Evolutionary conservation across 106 monocot genomes (phyloP).

Genomic region (Acanthochlamys bracteata): DNA sequence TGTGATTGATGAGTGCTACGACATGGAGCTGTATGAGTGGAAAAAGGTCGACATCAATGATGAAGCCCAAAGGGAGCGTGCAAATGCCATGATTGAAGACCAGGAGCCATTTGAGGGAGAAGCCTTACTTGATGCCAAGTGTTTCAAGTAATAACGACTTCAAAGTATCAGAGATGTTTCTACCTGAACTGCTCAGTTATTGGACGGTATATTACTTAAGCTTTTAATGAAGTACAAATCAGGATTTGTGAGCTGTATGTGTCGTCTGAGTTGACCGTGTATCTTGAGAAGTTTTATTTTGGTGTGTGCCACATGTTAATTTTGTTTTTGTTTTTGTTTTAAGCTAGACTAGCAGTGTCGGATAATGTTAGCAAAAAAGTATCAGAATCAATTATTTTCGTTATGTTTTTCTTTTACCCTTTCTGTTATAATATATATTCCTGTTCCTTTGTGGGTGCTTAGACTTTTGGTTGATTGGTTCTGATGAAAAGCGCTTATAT

Average conservation of each 20-base stretch:
- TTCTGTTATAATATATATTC: no score
- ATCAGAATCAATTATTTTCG: no score
- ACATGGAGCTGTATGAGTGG: slow-evolving; percentile 72
- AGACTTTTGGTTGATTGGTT: no score
- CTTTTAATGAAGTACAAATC: not conserved
- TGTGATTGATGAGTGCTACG: slow-evolving; percentile 56
- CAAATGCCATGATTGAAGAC: slow-evolving; percentile 64
- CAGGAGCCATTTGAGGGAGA: slow-evolving; percentile 66
- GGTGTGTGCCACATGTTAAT: not conserved
- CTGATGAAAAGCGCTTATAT: no score
- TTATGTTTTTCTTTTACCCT: no score
- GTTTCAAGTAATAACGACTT: slow-evolving; percentile 30
- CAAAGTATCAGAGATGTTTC: no score
- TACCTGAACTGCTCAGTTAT: no score
- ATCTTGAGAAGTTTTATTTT: not conserved
- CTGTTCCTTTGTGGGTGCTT: no score
- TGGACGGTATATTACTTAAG: not conserved
- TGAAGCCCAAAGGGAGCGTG: slow-evolving; percentile 62
- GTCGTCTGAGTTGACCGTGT: not conserved
- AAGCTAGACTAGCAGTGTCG: no score
- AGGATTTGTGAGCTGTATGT: not conserved
- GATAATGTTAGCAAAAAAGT: no score
- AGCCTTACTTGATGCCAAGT: slow-evolving; percentile 53
- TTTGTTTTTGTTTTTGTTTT: not conserved
- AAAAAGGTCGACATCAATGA: slow-evolving; percentile 40